phyloP scores from a whole-genome alignment of 2,329 filamentous ascomycete species.

The Fusarium sp. region DNA sequence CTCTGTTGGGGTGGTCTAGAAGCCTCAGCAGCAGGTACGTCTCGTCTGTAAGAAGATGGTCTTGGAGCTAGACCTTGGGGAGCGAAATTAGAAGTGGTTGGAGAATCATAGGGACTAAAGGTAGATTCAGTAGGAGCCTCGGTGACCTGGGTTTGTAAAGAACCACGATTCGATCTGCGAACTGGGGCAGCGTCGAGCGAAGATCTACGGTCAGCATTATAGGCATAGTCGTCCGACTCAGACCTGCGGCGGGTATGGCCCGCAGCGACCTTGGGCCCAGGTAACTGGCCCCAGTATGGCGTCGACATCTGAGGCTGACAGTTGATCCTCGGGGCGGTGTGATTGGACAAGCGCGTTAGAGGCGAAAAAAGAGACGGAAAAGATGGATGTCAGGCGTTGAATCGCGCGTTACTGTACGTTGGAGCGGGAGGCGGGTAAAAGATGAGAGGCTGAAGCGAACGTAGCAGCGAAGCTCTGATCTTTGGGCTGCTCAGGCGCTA shows the following conservation, averaged over 20 bases:
- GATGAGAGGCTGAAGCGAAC: slow-evolving; percentile 25
- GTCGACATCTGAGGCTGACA: slow-evolving; percentile 52
- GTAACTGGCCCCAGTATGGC: slow-evolving; percentile 68
- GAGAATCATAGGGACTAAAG: slow-evolving; percentile 65
- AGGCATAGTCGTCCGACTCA: slow-evolving; percentile 42
- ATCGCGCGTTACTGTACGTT: slow-evolving; percentile 19
- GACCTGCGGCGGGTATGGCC: slow-evolving; percentile 49
- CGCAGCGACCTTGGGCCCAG: slow-evolving; percentile 53
- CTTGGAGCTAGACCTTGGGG: slow-evolving; percentile 64
- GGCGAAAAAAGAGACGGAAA: slow-evolving; percentile 9
- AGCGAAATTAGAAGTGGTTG: slow-evolving; percentile 59
- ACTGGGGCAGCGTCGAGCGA: slow-evolving; percentile 50
- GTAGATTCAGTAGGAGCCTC: slow-evolving; percentile 66
- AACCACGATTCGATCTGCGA: slow-evolving; percentile 59
- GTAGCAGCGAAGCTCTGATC: slow-evolving; percentile 17
- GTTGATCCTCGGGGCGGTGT: slow-evolving; percentile 28
- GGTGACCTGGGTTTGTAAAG: slow-evolving; percentile 63
- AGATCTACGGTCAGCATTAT: slow-evolving; percentile 45
- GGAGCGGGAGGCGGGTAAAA: slow-evolving; percentile 32
- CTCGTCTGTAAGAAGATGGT: slow-evolving; percentile 64
- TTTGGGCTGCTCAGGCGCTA: slow-evolving; percentile 31
- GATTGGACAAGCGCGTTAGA: slow-evolving; percentile 38
- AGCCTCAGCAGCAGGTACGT: slow-evolving; percentile 49
- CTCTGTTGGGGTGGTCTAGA: slow-evolving; percentile 54
- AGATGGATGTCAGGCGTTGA: slow-evolving; percentile 21